Base-by-base conservation (phyloP, 2,329 filamentous ascomycete genomes). In the Colletotrichum sp. region DNA sequence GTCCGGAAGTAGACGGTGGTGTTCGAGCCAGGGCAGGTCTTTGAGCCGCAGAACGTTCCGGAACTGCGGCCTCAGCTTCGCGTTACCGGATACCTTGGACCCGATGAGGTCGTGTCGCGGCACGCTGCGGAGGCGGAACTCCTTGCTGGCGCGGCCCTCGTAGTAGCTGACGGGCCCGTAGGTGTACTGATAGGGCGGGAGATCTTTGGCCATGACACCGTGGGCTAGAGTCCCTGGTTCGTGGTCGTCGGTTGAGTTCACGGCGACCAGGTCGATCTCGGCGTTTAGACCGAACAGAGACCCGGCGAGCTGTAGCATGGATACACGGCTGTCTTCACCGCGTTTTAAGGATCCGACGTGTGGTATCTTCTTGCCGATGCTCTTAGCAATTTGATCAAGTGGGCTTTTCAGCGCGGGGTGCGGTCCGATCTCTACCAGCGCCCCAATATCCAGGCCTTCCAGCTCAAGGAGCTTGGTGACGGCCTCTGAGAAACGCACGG, bases 221-320 rank as follows among this genome's bases (percentile, higher is more conserved):
- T 59, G 55, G 0, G 26, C 16, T 0, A 28, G 55, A 0, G 24
- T 28, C 0, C 26, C 55, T 5, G 24, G 21, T 0, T 59, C 24
- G 2, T 59, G 21, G 1, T 28, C 55, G 24, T 59, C 55, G 4
- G 24, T 59, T 28, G 55, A 1, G 55, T 59, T 59, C 0, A 59
- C 24, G 15, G 55, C 55, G 3, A 30, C 55, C 0, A 59, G 55
- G 24, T 59, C 26, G 24, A 59, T 28, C 21, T 59, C 16, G 13
- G 24, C 26, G 55, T 59, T 59, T 2, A 59, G 24, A 18, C 55
- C 21, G 8, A 59, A 59, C 9, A 59, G 15, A 7, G 21, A 26
- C 9, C 55, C 55, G 2, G 55, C 55, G 24, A 59, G 55, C 21
- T 59, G 21, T 7, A 30, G 26, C 55, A 59, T 13, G 5, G 55